Base-by-base conservation (phyloP, 805 yeast species). In the Metschnikowia gruessii region DNA sequence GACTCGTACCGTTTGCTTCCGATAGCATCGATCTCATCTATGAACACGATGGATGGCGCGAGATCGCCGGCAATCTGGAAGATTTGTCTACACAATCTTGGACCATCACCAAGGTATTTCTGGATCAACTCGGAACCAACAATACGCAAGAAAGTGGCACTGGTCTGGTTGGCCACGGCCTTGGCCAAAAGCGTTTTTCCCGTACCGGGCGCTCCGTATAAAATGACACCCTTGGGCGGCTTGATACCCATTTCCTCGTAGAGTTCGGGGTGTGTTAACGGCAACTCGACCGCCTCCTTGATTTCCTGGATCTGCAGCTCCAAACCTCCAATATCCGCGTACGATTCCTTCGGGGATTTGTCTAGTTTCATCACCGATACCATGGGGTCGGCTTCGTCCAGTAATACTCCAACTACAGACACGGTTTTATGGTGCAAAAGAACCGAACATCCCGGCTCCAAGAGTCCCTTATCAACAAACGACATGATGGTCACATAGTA, bases 231-330 rank as follows among this genome's bases (percentile, higher is more conserved):
- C 72, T 92, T 92, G 43, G 98, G 98, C 11, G 97, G 98, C 62
- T 91, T 90, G 61, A 92, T 92, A 59, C 98, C 98, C 97, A 92
- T 91, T 68, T 91, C 97, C 71, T 94, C 97, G 68, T 91, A 92
- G 58, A 92, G 74, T 66, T 92, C 98, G 0, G 98, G 98, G 68
- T 92, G 97, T 12, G 97, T 90, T 53, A 91, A 76, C 11, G 98
- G 98, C 59, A 92, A 77, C 68, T 92, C 98, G 13, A 92, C 97
- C 7, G 96, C 87, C 69, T 92, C 98, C 70, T 94, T 94, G 59
- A 94, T 94, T 69, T 94, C 99, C 74, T 94, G 97, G 62, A 94
- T 92, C 72, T 94, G 99, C 12, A 83, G 66, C 67, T 94, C 98
- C 55, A 94, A 77, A 33, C 99, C 99, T 63, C 99, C 99, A 63